These are phyloP conservation scores for Teratosphaeria nubilosa DNA, from an alignment of 2,329 filamentous ascomycete species.

Conservation along the genomic window DNA sequence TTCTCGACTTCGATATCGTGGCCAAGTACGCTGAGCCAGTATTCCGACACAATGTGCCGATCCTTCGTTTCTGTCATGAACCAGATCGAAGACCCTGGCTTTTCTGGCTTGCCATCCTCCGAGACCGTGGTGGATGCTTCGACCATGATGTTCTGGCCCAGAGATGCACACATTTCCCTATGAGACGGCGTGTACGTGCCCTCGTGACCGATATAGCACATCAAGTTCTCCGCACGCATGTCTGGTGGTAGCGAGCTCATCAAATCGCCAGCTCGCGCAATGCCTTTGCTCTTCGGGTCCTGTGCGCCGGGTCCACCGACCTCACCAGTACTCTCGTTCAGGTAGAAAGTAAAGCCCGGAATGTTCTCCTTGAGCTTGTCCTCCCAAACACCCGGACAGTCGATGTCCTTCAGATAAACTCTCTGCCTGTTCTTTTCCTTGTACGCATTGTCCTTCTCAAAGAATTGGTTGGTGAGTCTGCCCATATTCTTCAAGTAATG, in stretches of 20 bases:
- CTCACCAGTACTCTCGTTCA: slow-evolving; percentile 66
- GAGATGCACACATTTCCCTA: slow-evolving; percentile 91
- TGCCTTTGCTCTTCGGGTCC: slow-evolving; percentile 44
- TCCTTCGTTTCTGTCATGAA: slow-evolving; percentile 98
- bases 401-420: slow-evolving; percentile 93
- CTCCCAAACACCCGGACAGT: slow-evolving; percentile 82
- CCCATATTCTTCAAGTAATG: slow-evolving; percentile 87
- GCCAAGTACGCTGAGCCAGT: slow-evolving; percentile 83
- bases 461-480: slow-evolving; percentile 72
- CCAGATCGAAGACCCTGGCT: slow-evolving; percentile 85
- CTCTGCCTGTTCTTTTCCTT: slow-evolving; percentile 71
- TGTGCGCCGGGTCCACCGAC: slow-evolving; percentile 46
- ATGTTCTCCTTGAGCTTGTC: slow-evolving; percentile 68
- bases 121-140: slow-evolving; percentile 61
- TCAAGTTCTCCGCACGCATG: slow-evolving; percentile 91
- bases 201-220: slow-evolving; percentile 97
- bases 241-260: slow-evolving; percentile 83
- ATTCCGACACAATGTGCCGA: slow-evolving; percentile 79
- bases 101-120: slow-evolving; percentile 59
- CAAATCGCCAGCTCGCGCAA: slow-evolving; percentile 72
- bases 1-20: slow-evolving; percentile 96
- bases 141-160: slow-evolving; percentile 98
- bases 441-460: slow-evolving; percentile 57
- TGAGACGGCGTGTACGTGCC: slow-evolving; percentile 94
- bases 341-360: slow-evolving; percentile 74